Evolutionary conservation across 177 flowering plant species (phyloP), one percentile per base, ranked within the genome.

Genomic region (Vitis hybrid): DNA sequence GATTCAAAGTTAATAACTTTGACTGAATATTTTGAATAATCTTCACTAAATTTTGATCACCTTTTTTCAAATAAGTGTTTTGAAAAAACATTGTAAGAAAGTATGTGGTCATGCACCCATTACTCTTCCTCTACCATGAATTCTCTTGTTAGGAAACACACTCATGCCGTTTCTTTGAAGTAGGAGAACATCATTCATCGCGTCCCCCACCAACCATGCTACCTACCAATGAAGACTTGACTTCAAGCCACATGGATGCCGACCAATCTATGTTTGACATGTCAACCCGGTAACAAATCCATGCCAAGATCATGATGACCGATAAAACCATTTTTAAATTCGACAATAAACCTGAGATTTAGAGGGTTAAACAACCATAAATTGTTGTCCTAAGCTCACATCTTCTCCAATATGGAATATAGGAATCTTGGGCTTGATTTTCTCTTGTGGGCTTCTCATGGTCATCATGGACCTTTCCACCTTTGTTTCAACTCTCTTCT

Each of bases 381-480:
- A 40, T 40, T 40, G 46, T 40, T 40, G 6, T 40, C 46, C 46
- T 40, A 40, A 40, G 46, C 46, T 40, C 46, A 0, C 46, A 40
- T 40, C 8, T 7, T 40, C 46, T 27, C 30, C 30, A 27, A 27
- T 27, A 2, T 27, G 30, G 30, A 27, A 27, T 27, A 3, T 27
- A 27, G 30, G 30, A 27, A 27, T 27, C 30, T 27, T 27, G 30
- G 30, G 30, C 30, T 27, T 0, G 0, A 27, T 27, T 27, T 27
- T 27, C 30, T 27, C 30, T 27, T 27, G 27, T 27, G 30, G 30
- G 30, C 30, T 27, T 27, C 0, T 40, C 46, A 1, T 67, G 58
- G 56, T 19, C 7, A 2, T 27, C 62, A 81, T 83, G 81, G 84
- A 75, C 50, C 56, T 74, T 8, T 49, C 58, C 49, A 56, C 63